Base-by-base conservation (phyloP, 768 basidiomycete genomes). In the Phaffia tasmanica region DNA sequence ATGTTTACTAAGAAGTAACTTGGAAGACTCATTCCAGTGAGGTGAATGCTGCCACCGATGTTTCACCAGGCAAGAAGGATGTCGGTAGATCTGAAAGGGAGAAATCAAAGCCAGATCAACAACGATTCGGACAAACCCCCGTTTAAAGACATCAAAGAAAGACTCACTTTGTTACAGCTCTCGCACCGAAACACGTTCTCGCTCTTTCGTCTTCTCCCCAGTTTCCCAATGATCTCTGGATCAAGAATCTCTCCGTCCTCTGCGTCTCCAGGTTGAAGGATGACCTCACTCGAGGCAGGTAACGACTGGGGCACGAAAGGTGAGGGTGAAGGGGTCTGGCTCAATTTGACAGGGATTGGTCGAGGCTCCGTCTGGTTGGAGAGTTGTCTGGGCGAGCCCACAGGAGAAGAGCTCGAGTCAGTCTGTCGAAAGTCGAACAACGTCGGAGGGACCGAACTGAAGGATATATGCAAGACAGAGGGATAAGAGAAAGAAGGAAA, bases 11-110 rank as follows among this genome's bases (percentile, higher is more conserved):
- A 97, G 80, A 42, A 91, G 83, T 72, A 92, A 85, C 75, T 92
- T 89, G 70, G 86, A 83, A 1, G 92, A 87, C 75, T 92, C 89
- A 54, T 87, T 86, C 94, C 94, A 98, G 73, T 95, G 91, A 23
- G 89, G 88, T 46, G 88, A 89, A 74, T 94, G 90, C 73, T 97
- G 93, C 94, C 94, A 98, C 46, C 94, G 87, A 74, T 98, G 94
- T 77, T 97, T 97, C 77, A 93, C 88, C 57, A 98, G 80, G 77
- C 93, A 97, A 16, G 88, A 89, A 2, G 91, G 91, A 77, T 98
- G 93, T 2, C 78, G 75, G 69, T 80, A 79, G 65, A 78, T 74
- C 76, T 77, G 66, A 29, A 49, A 62, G 30, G 60, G 25, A 30
- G 53, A 67, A 35, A 62, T 29, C 60, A 63, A 47, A 30, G 62